phyloP scores from a whole-genome alignment of 2,329 filamentous ascomycete genomes.

The Lachnum nothofagi region DNA sequence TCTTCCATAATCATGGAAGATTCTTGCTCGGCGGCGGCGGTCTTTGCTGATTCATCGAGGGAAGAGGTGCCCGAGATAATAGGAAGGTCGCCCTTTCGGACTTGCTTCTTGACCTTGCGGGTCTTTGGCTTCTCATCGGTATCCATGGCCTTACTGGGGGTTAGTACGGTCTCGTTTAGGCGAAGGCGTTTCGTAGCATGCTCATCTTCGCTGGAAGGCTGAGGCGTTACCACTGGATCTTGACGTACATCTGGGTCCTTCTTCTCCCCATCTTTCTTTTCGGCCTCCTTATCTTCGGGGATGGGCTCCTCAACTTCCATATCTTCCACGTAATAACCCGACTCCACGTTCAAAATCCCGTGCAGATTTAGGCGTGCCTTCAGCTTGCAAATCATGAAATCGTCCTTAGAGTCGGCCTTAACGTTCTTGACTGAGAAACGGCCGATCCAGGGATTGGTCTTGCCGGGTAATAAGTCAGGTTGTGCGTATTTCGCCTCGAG shows the following conservation, averaged over 20 bases:
- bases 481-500: constrained; percentile 91
- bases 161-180: constrained; percentile 27
- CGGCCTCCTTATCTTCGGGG: constrained; percentile 59
- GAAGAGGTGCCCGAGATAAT: constrained; percentile 78
- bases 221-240: constrained; percentile 6
- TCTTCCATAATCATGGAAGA: constrained; percentile 92
- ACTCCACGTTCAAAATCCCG: constrained; percentile 93
- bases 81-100: constrained; percentile 91
- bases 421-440: constrained; percentile 97
- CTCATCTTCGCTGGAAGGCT: constrained; percentile 21
- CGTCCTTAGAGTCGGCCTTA: constrained; percentile 85
- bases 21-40: constrained; percentile 73
- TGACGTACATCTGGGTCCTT: constrained; percentile 68
- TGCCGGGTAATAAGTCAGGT: constrained; percentile 79
- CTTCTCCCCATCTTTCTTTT: constrained; percentile 48
- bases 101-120: constrained; percentile 98
- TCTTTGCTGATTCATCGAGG: constrained; percentile 64
- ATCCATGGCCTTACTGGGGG: constrained; percentile 61
- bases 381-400: constrained; percentile 99
- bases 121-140: constrained; percentile 76
- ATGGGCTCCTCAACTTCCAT: constrained; percentile 93
- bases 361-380: constrained; percentile 96
- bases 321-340: constrained; percentile 96
- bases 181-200: constrained; percentile 23
- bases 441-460: constrained; percentile 90